Evolutionary conservation across 306 rosid species (phyloP), one percentile per base, ranked within the genome.

Genomic region (Herpetospermum pedunculosum): DNA sequence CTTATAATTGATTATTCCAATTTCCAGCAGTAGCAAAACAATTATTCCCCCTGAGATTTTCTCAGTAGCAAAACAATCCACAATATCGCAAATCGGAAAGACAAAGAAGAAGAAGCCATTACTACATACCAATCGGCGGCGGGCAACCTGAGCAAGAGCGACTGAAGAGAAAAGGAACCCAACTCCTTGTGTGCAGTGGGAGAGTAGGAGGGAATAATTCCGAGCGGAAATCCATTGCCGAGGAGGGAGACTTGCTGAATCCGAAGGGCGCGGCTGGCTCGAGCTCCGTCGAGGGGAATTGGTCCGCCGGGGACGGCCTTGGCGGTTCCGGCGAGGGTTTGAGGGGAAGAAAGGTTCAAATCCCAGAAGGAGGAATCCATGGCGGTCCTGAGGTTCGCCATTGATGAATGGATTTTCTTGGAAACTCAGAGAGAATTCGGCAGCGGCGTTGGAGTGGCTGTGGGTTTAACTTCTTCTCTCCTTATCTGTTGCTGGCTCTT

Each of bases 361-460:
- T 90, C 94, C 94, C 92, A 85, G 83, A 90, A 93, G 21, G 90
- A 74, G 0, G 97, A 88, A 79, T 90, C 98, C 85, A 93, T 93
- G 55, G 94, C 88, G 18, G 98, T 86, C 78, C 84, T 80, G 14
- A 93, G 87, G 21, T 80, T 82, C 75, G 88, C 98, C 98, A 93
- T 93, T 80, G 77, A 43, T 58, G 59, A n/a, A n/a, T n/a, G n/a
- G n/a, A 38, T 15, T 25, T 10, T 30, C 54, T 49, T 26, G 21
- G 41, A 73, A 46, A 25, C 44, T 50, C 40, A 2, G 55, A 18
- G 29, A 21, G 63, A 14, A 2, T 4, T 25, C 3, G 40, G 69
- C 1, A 15, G 16, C n/a, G 10, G 11, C 37, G 12, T 46, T 6
- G 4, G 25, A n/a, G 2, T 37, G 41, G 6, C 8, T 7, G 3